A percentile compares a stretch with the other conserved stretches of the same genome.
These are phyloP conservation scores for Globisporangium takayamanum DNA, from an alignment of 352 stramenopile species.

Conservation along the genomic window DNA sequence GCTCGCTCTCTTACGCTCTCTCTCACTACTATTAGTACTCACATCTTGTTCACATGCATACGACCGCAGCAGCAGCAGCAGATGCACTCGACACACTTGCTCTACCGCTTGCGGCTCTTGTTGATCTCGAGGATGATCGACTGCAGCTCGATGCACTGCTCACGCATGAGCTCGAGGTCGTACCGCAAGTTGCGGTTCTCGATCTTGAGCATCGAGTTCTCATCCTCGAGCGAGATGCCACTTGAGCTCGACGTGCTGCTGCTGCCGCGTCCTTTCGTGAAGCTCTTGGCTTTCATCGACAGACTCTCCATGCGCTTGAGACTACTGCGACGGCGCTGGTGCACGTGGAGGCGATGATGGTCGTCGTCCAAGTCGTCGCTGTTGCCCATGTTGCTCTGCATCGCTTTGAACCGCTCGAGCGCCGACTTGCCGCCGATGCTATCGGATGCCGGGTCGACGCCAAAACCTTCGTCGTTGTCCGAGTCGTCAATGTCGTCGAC, in stretches of 20 bases:
- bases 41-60: neutral
- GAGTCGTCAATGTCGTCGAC: conserved; percentile 39
- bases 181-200: conserved; percentile 87
- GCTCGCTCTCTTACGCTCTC: too few relatives aligned
- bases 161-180: conserved; percentile 83
- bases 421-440: conserved; percentile 34
- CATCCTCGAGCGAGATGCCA: conserved; percentile 69
- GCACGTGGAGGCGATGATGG: neutral
- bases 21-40: neutral
- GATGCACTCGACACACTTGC: neutral
- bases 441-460: conserved; percentile 21
- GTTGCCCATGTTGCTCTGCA: conserved; percentile 36
- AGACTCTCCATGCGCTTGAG: conserved; percentile 72
- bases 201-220: conserved; percentile 84
- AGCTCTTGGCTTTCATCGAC: conserved; percentile 59
- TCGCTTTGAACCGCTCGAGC: conserved; percentile 58
- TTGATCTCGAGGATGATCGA: conserved; percentile 88
- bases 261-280: conserved; percentile 54
- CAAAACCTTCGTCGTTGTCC: conserved; percentile 48
- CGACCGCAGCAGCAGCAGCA: neutral
- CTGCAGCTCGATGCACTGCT: conserved; percentile 85
- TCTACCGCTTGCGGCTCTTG: conserved; percentile 82
- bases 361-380: conserved; percentile 16
- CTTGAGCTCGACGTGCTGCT: conserved; percentile 55
- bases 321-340: conserved; percentile 28